These are phyloP conservation scores for Eimeria praecox DNA, from an alignment of 169 alveolate genomes.

Conservation along the genomic window DNA sequence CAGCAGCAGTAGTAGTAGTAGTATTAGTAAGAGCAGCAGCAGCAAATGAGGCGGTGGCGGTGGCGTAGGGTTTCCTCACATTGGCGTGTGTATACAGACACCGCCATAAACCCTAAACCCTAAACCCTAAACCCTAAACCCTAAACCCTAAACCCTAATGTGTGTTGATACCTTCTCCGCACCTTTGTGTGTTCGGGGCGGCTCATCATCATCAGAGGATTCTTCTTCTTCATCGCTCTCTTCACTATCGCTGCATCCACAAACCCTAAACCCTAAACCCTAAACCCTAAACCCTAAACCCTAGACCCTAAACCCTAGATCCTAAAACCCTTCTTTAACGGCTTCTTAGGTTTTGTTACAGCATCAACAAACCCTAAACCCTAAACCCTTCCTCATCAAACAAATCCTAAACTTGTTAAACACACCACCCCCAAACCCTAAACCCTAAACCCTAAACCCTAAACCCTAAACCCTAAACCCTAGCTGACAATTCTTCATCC, in stretches of 20 bases:
- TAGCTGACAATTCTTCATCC: conserved; percentile 20
- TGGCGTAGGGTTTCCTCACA: too few species aligned
- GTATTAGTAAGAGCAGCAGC: neutral
- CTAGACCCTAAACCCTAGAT: conserved; percentile 16
- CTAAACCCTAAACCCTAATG: neutral
- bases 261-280: conserved; percentile 31
- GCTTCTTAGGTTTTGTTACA: too few species aligned
- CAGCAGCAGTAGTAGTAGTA: too few species aligned
- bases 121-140: neutral
- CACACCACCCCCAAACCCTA: conserved; percentile 9
- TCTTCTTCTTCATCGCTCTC: conserved; percentile 6
- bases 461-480: conserved; percentile 34
- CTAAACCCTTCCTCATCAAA: too few species aligned
- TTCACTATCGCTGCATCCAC: conserved; percentile 4
- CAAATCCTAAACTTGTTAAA: neutral
- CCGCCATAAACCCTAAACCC: too few species aligned
- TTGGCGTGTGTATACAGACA: neutral
- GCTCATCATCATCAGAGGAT: neutral
- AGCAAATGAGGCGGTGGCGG: too few species aligned
- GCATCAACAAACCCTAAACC: neutral
- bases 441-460: conserved; percentile 20
- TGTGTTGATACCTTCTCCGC: conserved; percentile 7
- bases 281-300: conserved; percentile 29
- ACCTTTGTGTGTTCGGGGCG: neutral
- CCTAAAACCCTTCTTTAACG: neutral